Conservation (phyloP, 768 basidiomycete genomes). For the Kwoniella pini region DNA sequence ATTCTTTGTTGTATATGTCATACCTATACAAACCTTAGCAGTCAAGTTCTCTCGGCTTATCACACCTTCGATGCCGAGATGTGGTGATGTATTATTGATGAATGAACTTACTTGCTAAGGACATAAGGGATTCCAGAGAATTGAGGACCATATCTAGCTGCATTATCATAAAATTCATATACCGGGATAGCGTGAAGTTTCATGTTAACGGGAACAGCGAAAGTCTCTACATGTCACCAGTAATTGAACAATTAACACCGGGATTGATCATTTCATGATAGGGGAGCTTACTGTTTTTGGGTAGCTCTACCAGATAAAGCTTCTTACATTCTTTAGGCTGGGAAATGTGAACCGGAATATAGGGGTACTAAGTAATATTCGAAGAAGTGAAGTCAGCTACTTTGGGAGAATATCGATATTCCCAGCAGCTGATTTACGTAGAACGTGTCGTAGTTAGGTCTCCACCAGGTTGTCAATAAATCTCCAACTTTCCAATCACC, state of each 20-base stretch:
- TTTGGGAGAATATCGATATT: too few species aligned
- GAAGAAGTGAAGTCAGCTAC: too few species aligned
- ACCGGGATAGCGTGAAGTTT: constrained; percentile 94
- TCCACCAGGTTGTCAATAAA: constrained; percentile 97
- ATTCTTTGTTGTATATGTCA: too few species aligned
- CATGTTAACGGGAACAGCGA: constrained; percentile 98
- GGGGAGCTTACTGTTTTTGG: constrained; percentile 74
- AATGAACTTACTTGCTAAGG: constrained; percentile 68
- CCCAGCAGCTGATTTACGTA: constrained; percentile 75
- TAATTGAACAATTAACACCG: background rate
- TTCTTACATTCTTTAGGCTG: constrained; percentile 99
- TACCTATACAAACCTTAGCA: too few species aligned
- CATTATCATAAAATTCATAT: constrained; percentile 97
- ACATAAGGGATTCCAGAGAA: constrained; percentile 91
- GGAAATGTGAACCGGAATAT: constrained; percentile 90
- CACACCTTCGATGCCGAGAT: background rate
- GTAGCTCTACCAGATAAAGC: constrained; percentile 91
- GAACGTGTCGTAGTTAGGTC: constrained; percentile 98
- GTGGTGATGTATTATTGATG: background rate
- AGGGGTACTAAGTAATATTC: constrained; percentile 69
- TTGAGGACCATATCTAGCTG: constrained; percentile 87
- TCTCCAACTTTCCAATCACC: constrained; percentile 97
- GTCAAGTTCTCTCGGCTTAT: background rate
- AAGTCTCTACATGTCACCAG: constrained; percentile 66
- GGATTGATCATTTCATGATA: background rate